These are phyloP conservation scores for Termitomyces sp. DNA, from an alignment of 768 basidiomycete species.

Conservation along the genomic window DNA sequence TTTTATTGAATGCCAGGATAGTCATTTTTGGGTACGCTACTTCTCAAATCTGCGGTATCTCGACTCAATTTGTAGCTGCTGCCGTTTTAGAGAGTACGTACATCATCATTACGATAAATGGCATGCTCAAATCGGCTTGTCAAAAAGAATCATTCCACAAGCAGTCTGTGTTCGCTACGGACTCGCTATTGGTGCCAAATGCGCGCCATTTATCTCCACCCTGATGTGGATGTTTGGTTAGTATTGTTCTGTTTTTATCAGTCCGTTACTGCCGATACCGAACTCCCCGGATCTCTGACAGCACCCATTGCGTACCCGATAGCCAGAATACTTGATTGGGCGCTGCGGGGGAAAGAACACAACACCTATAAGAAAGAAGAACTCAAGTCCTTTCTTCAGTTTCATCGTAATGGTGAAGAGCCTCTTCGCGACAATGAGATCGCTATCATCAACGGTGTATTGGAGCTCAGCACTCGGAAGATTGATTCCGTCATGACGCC, in stretches of 20 bases:
- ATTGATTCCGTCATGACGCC: slow-evolving; percentile 81
- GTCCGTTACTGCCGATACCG: neutral
- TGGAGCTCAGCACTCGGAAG: slow-evolving; percentile 73
- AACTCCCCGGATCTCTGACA: slow-evolving; percentile 30
- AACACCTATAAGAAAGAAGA: slow-evolving; percentile 81
- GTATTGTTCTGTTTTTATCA: slow-evolving; percentile 22
- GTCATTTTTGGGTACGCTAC: slow-evolving; percentile 75
- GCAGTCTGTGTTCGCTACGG: slow-evolving; percentile 75
- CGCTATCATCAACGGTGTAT: slow-evolving; percentile 70
- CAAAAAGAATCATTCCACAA: slow-evolving; percentile 56
- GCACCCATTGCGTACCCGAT: slow-evolving; percentile 81
- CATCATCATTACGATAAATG: neutral
- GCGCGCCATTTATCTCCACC: slow-evolving; percentile 65
- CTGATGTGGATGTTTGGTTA: slow-evolving; percentile 62
- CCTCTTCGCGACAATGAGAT: slow-evolving; percentile 79
- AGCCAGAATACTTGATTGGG: slow-evolving; percentile 74
- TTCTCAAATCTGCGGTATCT: neutral
- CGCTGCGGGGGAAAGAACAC: slow-evolving; percentile 68
- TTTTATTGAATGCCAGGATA: slow-evolving; percentile 16
- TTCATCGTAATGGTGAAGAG: slow-evolving; percentile 73
- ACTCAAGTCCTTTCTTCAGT: slow-evolving; percentile 73
- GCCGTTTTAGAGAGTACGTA: slow-evolving; percentile 60
- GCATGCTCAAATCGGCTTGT: neutral
- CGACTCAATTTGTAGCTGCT: neutral
- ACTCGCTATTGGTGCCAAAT: slow-evolving; percentile 71